A percentile compares a stretch with the other conserved stretches of the same genome.
Conservation (phyloP, 2,329 filamentous ascomycete species). For the Monosporascus ibericus region DNA sequence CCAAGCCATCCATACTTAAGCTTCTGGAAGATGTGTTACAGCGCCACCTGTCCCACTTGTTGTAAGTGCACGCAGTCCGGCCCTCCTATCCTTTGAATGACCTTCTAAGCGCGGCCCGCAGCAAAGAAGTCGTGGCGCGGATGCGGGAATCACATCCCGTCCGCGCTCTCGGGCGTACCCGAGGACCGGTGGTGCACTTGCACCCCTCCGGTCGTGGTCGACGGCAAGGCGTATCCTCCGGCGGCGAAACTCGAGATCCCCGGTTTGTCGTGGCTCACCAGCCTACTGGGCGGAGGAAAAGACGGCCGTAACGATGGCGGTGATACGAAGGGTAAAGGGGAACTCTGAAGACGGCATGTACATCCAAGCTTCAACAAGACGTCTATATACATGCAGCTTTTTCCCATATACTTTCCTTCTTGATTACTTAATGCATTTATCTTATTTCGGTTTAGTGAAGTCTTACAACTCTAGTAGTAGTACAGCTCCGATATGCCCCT, state of each 20-base stretch:
- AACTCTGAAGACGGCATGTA: constrained; percentile 6
- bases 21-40: constrained; percentile 18
- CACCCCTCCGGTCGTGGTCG: constrained; percentile 35
- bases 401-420: not conserved
- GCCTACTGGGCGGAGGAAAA: constrained; percentile 18
- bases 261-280: constrained; percentile 33
- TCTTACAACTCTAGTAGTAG: no score
- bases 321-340: constrained; percentile 10
- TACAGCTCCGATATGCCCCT: no score
- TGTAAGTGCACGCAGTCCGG: constrained; percentile 5
- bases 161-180: constrained; percentile 36
- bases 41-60: constrained; percentile 16
- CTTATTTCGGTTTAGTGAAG: no score
- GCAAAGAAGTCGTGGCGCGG: constrained; percentile 45
- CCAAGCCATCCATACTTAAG: not conserved
- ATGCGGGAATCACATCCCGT: constrained; percentile 41
- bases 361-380: not conserved
- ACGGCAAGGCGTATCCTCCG: constrained; percentile 40
- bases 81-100: not conserved
- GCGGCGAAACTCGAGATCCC: constrained; percentile 33
- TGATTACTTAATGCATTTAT: not conserved
- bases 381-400: not conserved
- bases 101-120: constrained; percentile 13
- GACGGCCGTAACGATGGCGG: constrained; percentile 1
- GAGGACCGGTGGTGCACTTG: constrained; percentile 44